phyloP scores from a whole-genome alignment of 75 land plant species.

The Cryptomeria japonica region DNA sequence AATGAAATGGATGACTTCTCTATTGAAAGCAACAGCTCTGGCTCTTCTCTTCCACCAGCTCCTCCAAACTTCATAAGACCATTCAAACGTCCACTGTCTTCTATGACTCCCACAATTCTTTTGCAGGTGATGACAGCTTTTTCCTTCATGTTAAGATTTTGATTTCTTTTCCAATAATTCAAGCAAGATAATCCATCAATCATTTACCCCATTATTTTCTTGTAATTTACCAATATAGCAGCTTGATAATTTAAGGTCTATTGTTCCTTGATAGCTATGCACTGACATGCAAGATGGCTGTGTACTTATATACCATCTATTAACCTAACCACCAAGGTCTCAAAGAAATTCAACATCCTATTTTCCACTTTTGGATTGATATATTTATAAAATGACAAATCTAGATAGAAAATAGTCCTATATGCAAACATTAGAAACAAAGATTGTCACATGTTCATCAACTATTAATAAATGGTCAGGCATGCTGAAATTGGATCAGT shows the following conservation, averaged over 20 bases:
- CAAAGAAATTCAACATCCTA: background rate
- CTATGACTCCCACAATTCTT: slow-evolving; percentile 81
- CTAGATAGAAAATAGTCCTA: background rate
- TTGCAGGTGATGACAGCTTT: slow-evolving; percentile 48
- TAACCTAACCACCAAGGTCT: background rate
- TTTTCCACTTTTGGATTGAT: background rate
- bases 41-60: slow-evolving; percentile 43
- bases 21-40: slow-evolving; percentile 40
- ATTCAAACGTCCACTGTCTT: slow-evolving; percentile 80
- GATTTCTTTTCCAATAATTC: background rate
- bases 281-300: background rate
- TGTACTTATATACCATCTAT: background rate
- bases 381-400: background rate
- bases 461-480: background rate
- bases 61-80: slow-evolving; percentile 72
- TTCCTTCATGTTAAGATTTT: background rate
- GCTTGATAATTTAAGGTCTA: background rate
- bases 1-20: slow-evolving; percentile 96
- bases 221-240: background rate
- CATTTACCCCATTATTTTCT: background rate
- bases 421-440: background rate
- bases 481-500: background rate
- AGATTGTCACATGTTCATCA: background rate
- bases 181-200: background rate
- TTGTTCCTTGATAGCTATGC: background rate